Percentiles rank a stretch among this genome's conserved stretches.
Conservation (phyloP, 2,329 filamentous ascomycete genomes). For the Paracamarosporium sp. region DNA sequence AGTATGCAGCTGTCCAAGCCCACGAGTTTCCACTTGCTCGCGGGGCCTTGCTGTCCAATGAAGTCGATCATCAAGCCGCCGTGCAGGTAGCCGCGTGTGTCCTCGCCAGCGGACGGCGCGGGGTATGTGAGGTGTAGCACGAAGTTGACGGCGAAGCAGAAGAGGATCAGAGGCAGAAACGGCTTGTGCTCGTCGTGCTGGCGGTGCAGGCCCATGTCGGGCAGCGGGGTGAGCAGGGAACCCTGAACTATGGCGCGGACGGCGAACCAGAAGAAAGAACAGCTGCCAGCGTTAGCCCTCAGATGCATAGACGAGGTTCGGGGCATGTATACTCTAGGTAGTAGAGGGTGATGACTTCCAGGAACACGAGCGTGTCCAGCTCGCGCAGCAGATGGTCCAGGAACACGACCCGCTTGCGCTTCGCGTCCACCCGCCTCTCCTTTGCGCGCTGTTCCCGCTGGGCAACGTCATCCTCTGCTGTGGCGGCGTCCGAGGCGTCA, state of each 20-base stretch:
- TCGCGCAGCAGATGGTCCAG: slow-evolving; percentile 64
- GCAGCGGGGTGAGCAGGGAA: slow-evolving; percentile 65
- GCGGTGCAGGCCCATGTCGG: slow-evolving; percentile 54
- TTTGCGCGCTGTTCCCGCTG: slow-evolving; percentile 22
- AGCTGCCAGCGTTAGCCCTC: slow-evolving; percentile 49
- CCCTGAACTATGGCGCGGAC: slow-evolving; percentile 63
- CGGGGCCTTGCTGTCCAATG: slow-evolving; percentile 66
- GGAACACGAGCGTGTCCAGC: slow-evolving; percentile 66
- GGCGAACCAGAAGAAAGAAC: slow-evolving; percentile 64
- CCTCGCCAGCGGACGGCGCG: slow-evolving; percentile 54
- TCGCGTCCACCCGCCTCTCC: slow-evolving; percentile 40
- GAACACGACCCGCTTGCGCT: slow-evolving; percentile 43
- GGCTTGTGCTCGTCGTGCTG: slow-evolving; percentile 58
- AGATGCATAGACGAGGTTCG: slow-evolving; percentile 2
- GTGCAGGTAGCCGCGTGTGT: slow-evolving; percentile 63
- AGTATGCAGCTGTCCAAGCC: slow-evolving; percentile 62
- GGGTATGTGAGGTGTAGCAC: slow-evolving; percentile 56
- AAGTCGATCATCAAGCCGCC: slow-evolving; percentile 70
- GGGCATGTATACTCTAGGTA: slow-evolving; percentile 65
- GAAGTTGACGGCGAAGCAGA: slow-evolving; percentile 63
- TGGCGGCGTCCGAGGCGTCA: slow-evolving; percentile 17
- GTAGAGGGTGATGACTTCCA: slow-evolving; percentile 67
- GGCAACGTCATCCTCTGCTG: slow-evolving; percentile 23
- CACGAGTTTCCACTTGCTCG: slow-evolving; percentile 60
- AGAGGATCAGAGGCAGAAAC: slow-evolving; percentile 61